A percentile compares a stretch with the other conserved stretches of the same genome.
phyloP scores from a whole-genome alignment of 106 monocot genomes.

The Platanthera guangdongensis region DNA sequence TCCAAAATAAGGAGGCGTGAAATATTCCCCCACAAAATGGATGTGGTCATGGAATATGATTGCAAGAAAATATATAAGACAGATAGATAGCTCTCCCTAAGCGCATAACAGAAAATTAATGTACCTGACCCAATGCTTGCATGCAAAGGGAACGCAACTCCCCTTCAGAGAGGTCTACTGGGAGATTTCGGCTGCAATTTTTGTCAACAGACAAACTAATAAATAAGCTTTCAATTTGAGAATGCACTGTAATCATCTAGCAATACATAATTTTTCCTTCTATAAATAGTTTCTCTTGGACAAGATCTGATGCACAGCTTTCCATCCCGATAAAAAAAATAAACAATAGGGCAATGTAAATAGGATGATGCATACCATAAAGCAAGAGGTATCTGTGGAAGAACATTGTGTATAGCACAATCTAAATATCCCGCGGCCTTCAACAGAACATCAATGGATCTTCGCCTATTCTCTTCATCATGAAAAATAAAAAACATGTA shows the following conservation, averaged over 20 bases:
- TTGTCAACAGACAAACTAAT: neutral
- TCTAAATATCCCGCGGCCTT: conserved; percentile 83
- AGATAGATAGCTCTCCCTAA: neutral
- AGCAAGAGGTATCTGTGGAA: conserved; percentile 52
- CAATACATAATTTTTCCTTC: neutral
- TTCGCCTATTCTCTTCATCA: conserved; percentile 46
- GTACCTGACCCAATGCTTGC: conserved; percentile 86
- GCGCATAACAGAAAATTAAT: neutral
- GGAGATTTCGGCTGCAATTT: conserved; percentile 50
- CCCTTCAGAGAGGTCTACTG: conserved; percentile 59
- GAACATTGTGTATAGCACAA: conserved; percentile 52
- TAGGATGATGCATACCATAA: conserved; percentile 27
- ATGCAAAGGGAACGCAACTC: conserved; percentile 57
- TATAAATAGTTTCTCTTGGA: neutral
- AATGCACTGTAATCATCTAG: neutral
- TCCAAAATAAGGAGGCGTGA: neutral
- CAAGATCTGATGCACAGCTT: neutral
- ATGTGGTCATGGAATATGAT: neutral
- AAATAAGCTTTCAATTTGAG: neutral
- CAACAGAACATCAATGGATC: conserved; percentile 58
- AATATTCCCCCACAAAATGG: neutral
- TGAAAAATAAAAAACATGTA: neutral
- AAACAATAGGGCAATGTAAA: neutral
- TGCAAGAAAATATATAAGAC: neutral
- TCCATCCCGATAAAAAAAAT: neutral